phyloP scores from a whole-genome alignment of 306 rosid species.

The Casuarina equisetifolia region DNA sequence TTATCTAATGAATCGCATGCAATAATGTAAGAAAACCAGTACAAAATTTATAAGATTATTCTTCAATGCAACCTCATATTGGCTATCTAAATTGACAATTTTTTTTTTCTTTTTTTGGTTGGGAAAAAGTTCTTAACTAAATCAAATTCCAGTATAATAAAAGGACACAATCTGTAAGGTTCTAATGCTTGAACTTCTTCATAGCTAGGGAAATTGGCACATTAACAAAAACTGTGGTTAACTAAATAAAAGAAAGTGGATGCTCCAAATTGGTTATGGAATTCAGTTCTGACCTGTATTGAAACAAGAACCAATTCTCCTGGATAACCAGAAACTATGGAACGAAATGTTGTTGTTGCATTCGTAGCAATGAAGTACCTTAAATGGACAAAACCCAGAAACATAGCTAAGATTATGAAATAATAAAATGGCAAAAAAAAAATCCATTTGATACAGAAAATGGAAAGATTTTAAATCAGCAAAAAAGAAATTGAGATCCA shows the following conservation, averaged over 20 bases:
- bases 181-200: background rate
- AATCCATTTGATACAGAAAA: background rate
- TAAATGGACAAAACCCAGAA: constrained; percentile 30
- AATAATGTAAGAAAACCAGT: background rate
- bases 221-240: background rate
- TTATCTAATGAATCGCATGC: background rate
- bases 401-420: constrained; percentile 21
- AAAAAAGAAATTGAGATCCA: background rate
- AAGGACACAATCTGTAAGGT: background rate
- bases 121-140: background rate
- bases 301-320: constrained; percentile 77
- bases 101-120: background rate
- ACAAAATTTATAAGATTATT: background rate
- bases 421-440: background rate
- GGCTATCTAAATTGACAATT: background rate
- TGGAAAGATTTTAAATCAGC: constrained; percentile 15
- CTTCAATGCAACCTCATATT: background rate
- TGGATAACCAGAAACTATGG: constrained; percentile 70
- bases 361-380: constrained; percentile 78
- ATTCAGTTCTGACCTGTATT: constrained; percentile 62
- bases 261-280: constrained; percentile 11
- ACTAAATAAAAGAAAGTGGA: constrained; percentile 5
- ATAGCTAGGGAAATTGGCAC: constrained; percentile 7
- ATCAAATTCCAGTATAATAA: background rate
- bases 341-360: constrained; percentile 84